Percentiles rank a stretch among this genome's conserved stretches.
Evolutionary conservation across 495 filamentous ascomycete species (phyloP).

Genomic region (Entonaema liquescens): DNA sequence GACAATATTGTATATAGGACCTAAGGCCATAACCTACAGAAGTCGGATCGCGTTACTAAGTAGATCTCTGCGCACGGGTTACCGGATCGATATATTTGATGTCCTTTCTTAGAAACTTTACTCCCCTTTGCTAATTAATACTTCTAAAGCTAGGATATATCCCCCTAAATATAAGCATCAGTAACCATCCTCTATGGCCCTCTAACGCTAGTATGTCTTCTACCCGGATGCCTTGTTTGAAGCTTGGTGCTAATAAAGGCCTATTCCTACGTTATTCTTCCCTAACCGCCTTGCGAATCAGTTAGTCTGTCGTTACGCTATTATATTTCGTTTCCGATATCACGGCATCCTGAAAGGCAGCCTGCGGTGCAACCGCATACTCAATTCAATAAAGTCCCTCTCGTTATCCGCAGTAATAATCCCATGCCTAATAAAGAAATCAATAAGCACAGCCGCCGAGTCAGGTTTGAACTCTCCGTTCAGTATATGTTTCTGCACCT

Average conservation of each 20-base stretch:
- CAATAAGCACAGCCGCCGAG: slow-evolving; percentile 58
- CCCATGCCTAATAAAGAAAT: slow-evolving; percentile 65
- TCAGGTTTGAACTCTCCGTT: slow-evolving; percentile 64
- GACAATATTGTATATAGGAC: too few species aligned
- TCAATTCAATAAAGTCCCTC: slow-evolving; percentile 59
- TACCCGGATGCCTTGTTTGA: not conserved
- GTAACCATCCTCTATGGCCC: not conserved
- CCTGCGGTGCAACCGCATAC: slow-evolving; percentile 55
- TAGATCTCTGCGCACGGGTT: too few species aligned
- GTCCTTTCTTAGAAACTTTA: too few species aligned
- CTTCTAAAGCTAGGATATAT: not conserved
- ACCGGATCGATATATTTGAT: too few species aligned
- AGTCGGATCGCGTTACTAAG: too few species aligned
- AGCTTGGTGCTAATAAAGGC: too few species aligned
- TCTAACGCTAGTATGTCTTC: not conserved
- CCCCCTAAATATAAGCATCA: not conserved
- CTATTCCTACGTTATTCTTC: not conserved
- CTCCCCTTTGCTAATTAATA: too few species aligned
- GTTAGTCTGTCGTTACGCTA: too few species aligned
- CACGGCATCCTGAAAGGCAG: slow-evolving; percentile 54
- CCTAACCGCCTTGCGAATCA: not conserved
- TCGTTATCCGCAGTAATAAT: slow-evolving; percentile 61
- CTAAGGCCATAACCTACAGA: too few species aligned
- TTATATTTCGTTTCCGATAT: not conserved
- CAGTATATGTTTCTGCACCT: slow-evolving; percentile 55